These are phyloP conservation scores for Penicillium sumatraense DNA, from an alignment of 2,329 filamentous ascomycete species.

Conservation along the genomic window DNA sequence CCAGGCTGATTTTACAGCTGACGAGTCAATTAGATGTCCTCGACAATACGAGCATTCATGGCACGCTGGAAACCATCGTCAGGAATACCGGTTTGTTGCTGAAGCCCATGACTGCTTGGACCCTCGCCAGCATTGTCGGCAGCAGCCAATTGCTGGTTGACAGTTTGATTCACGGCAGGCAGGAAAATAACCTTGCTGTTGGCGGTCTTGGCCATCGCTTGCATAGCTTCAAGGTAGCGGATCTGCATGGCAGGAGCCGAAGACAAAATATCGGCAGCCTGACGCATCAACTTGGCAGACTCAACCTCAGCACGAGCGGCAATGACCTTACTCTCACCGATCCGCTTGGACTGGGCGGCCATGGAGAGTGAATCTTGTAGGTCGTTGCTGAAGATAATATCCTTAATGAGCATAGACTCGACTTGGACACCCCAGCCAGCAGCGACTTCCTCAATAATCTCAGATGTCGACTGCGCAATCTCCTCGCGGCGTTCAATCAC, in stretches of 20 bases:
- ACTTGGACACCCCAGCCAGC: constrained; percentile 93
- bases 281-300: constrained; percentile 81
- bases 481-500: constrained; percentile 98
- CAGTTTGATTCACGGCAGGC: constrained; percentile 66
- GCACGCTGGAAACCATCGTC: constrained; percentile 74
- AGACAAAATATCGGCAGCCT: constrained; percentile 89
- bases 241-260: constrained; percentile 98
- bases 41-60: constrained; percentile 79
- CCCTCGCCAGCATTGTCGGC: constrained; percentile 61
- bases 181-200: constrained; percentile 88
- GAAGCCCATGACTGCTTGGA: constrained; percentile 52
- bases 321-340: constrained; percentile 98
- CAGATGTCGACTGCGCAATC: constrained; percentile 89
- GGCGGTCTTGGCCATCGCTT: constrained; percentile 93
- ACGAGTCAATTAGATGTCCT: constrained; percentile 71
- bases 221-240: constrained; percentile 97
- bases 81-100: constrained; percentile 38
- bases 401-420: constrained; percentile 98
- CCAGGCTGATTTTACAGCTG: constrained; percentile 23
- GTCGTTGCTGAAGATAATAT: constrained; percentile 96
- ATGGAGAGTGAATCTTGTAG: constrained; percentile 96
- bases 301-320: constrained; percentile 96
- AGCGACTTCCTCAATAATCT: constrained; percentile 97
- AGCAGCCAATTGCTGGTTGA: constrained; percentile 54
- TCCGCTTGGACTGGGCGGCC: constrained; percentile 98